Base-by-base conservation (phyloP, 495 filamentous ascomycete genomes). In the Glutinoglossum americanum region DNA sequence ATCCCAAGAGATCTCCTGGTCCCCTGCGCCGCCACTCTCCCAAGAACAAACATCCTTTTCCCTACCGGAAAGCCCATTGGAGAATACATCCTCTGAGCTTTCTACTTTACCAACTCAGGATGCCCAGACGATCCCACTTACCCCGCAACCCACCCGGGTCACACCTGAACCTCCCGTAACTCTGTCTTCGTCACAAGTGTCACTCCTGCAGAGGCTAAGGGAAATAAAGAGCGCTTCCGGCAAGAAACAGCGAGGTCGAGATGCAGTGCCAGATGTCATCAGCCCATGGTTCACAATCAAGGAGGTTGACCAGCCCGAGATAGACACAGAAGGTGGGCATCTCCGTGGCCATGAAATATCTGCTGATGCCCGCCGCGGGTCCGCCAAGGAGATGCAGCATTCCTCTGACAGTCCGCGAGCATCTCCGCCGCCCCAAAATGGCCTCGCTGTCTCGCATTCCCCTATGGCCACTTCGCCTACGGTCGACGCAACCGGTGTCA, bases 261-360 rank as follows among this genome's bases (percentile, higher is more conserved):
- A 28, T 26, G 23, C 8, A 28, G 55, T 57, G 3, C 32, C 55
- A 10, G 35, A 49, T 25, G 17, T 57, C 55, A 17, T 57, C 33
- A 57, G 55, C 55, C 35, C 55, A 23, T 57, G 55, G 55, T 57
- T 57, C 30, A 39, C 55, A n/a, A 28, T 33, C 37, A 45, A 19
- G n/a, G 17, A 45, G 41, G 41, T 45, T n/a, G 41, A 45, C 41
- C 41, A 45, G 13, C 17, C 41, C 4, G 41, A 54, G 47, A 10
- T 59, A 17, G 48, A 59, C 10, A 30, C 37, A 37, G 57, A 59
- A 30, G 49, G 37, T 15, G 9, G 15, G 15, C 7, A 11, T 9
- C 37, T 39, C 15, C 37, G 15, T 39, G 37, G 2, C 37, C 37
- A 17, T 11, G 37, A 17, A 11, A 9, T 17, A 39, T 11, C 5